These are phyloP conservation scores for Jatropha multifida DNA, from an alignment of 441 rosid species.

Conservation along the genomic window DNA sequence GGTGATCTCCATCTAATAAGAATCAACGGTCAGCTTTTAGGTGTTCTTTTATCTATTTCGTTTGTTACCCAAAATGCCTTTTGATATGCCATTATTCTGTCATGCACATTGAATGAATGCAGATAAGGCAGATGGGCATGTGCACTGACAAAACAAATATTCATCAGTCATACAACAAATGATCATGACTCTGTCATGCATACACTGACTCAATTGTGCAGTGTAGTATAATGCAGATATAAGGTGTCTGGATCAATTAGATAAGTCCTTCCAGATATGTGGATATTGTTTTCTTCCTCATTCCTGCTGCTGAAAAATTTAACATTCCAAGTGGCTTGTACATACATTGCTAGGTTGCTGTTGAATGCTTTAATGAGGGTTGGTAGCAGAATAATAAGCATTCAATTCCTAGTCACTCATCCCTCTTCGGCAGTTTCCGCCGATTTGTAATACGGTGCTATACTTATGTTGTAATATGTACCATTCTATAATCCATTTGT, in stretches of 20 bases:
- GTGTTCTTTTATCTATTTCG: constrained; percentile 3
- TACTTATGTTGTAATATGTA: neutral
- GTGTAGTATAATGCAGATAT: neutral
- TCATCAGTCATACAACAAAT: neutral
- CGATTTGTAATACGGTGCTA: neutral
- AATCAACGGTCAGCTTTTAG: constrained; percentile 52
- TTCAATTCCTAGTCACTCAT: neutral
- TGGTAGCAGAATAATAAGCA: neutral
- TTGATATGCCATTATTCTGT: neutral
- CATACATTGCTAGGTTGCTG: neutral
- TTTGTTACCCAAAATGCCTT: constrained; percentile 3
- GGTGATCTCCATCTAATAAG: constrained; percentile 84
- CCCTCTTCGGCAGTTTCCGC: neutral
- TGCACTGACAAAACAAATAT: neutral
- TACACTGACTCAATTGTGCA: neutral
- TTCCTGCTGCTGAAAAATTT: neutral
- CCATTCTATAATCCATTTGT: neutral
- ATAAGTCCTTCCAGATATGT: neutral
- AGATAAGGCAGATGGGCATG: neutral
- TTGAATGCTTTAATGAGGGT: constrained; percentile 5
- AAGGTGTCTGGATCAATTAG: neutral
- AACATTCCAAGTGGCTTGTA: neutral
- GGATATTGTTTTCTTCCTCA: neutral
- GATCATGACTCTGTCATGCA: too few species aligned
- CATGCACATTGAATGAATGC: neutral